Conservation (phyloP, 2,329 filamentous ascomycete genomes). For the Paracamarosporium sp. region DNA sequence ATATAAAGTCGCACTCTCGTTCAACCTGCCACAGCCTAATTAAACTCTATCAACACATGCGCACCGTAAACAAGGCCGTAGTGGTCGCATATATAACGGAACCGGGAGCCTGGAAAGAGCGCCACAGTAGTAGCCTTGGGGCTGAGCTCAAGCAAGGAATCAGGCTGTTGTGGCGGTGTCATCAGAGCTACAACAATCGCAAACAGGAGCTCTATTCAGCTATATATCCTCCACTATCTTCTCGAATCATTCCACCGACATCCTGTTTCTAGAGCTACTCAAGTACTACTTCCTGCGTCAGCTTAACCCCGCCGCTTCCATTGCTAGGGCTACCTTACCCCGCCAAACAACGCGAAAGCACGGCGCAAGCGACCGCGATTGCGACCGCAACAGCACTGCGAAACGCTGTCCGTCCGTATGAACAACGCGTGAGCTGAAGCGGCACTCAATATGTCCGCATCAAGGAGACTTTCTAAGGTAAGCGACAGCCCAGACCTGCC, state of each 20-base stretch:
- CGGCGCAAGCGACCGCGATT: background rate
- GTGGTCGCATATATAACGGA: background rate
- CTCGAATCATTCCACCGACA: background rate
- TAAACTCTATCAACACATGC: background rate
- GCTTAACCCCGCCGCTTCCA: background rate
- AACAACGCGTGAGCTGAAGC: background rate
- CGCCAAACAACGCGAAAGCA: background rate
- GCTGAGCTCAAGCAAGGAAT: constrained; percentile 5
- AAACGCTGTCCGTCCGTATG: background rate
- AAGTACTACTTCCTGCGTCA: background rate
- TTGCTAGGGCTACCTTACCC: background rate
- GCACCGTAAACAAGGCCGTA: background rate
- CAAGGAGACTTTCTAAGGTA: constrained; percentile 58
- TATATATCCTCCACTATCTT: background rate
- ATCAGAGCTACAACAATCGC: background rate
- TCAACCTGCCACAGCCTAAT: no score
- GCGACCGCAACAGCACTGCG: background rate
- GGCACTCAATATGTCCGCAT: constrained; percentile 54
- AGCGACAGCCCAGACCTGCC: background rate
- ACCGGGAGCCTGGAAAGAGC: background rate
- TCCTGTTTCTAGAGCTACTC: background rate
- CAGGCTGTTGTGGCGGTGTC: background rate
- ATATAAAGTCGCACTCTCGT: no score
- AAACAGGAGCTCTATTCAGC: background rate
- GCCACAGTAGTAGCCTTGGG: background rate